Percentiles rank a stretch among this genome's conserved stretches.
phyloP scores from a whole-genome alignment of 148 eudicot genomes.

The Amaranthus cruentus region DNA sequence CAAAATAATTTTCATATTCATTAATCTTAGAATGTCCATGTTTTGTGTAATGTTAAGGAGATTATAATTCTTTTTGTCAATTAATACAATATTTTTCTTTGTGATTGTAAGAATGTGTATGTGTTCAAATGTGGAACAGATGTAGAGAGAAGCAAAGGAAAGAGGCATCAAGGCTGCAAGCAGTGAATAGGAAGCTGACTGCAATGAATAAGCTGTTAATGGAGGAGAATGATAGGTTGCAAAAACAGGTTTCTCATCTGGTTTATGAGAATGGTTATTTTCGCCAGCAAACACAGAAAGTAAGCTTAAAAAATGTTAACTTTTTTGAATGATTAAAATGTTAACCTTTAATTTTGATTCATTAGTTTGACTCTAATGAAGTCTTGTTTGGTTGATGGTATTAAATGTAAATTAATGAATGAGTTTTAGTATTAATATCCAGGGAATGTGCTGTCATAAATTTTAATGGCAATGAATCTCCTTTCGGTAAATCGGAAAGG shows the following conservation, averaged over 20 bases:
- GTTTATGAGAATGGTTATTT: conserved; percentile 93
- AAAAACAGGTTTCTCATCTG: conserved; percentile 88
- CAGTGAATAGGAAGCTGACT: conserved; percentile 87
- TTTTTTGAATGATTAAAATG: no score
- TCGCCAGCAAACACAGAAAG: conserved; percentile 77
- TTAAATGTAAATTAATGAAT: no score
- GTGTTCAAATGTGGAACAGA: conserved; percentile 34
- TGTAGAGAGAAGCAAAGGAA: conserved; percentile 97
- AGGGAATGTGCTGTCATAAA: no score
- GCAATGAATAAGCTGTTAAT: conserved; percentile 97
- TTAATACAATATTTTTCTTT: background rate
- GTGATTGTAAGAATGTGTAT: background rate
- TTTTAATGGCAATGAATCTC: no score
- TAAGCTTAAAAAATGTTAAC: conserved; percentile 25
- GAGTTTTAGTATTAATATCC: no score
- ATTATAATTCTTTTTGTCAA: background rate
- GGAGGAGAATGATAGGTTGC: conserved; percentile 97
- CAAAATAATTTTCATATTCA: no score
- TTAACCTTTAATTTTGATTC: background rate
- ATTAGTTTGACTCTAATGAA: background rate
- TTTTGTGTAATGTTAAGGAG: background rate
- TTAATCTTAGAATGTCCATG: background rate
- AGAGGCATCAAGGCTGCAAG: conserved; percentile 87
- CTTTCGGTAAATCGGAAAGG: no score
- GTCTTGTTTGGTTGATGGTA: no score